phyloP scores from a whole-genome alignment of 176 grass and related monocot species.

The Oryza nivara region DNA sequence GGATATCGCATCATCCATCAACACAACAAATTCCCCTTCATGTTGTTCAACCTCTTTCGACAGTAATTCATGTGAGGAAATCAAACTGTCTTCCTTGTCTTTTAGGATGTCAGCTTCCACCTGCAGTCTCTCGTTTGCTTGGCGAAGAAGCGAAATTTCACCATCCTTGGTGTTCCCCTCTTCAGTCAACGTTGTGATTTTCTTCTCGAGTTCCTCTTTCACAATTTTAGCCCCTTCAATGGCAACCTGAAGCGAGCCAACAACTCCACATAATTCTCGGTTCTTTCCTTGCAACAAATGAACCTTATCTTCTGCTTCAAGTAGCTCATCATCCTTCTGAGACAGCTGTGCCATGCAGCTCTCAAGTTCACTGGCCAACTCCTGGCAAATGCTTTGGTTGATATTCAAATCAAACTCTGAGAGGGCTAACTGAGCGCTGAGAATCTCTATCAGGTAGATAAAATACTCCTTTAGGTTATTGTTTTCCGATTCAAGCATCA shows the following conservation, averaged over 20 bases:
- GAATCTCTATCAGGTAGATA: slow-evolving; percentile 59
- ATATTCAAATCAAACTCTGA: slow-evolving; percentile 77
- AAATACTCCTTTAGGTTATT: slow-evolving; percentile 56
- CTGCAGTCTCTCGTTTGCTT: slow-evolving; percentile 50
- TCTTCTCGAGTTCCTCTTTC: slow-evolving; percentile 71
- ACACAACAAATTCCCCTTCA: slow-evolving; percentile 54
- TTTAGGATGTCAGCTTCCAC: slow-evolving; percentile 46
- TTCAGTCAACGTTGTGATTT: slow-evolving; percentile 40
- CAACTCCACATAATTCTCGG: slow-evolving; percentile 53
- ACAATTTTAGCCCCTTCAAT: slow-evolving; percentile 56
- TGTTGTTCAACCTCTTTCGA: slow-evolving; percentile 54
- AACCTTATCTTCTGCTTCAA: slow-evolving; percentile 65
- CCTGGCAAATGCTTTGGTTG: slow-evolving; percentile 48
- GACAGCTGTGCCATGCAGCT: slow-evolving; percentile 39
- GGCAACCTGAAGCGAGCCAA: slow-evolving; percentile 59
- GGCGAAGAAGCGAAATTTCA: slow-evolving; percentile 49
- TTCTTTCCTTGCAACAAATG: slow-evolving; percentile 55
- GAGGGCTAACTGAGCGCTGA: slow-evolving; percentile 59
- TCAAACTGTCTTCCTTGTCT: slow-evolving; percentile 39
- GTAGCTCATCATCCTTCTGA: slow-evolving; percentile 56
- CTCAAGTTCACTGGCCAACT: slow-evolving; percentile 62
- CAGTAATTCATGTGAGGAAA: slow-evolving; percentile 43
- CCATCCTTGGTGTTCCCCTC: slow-evolving; percentile 41
- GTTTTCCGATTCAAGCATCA: slow-evolving; percentile 65
- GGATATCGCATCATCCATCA: slow-evolving; percentile 57